These are phyloP conservation scores for Conringia planisiliqua DNA, from an alignment of 345 rosid species.

Conservation along the genomic window DNA sequence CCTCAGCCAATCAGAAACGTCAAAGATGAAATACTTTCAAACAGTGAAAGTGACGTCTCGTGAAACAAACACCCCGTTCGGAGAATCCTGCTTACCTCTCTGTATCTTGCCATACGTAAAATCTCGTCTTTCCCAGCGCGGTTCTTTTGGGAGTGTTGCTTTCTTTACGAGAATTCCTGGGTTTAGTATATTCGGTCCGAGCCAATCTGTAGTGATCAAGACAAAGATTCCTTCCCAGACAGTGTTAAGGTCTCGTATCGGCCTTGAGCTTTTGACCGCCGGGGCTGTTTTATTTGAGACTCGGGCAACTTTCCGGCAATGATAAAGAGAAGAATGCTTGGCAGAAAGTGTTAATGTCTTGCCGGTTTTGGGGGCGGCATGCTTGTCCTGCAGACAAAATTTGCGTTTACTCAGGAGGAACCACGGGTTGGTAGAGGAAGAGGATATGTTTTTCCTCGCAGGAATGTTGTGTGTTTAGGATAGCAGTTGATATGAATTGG, in stretches of 20 bases:
- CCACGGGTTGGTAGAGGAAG: neutral
- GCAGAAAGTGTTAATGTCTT: neutral
- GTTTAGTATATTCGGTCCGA: neutral
- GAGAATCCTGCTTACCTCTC: neutral
- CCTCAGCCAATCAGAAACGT: constrained; percentile 1
- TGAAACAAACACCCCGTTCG: neutral
- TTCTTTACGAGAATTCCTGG: neutral
- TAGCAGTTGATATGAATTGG: neutral
- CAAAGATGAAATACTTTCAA: neutral
- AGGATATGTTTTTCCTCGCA: neutral
- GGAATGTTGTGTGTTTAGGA: constrained; percentile 8
- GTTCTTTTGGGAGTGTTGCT: neutral
- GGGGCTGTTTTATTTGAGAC: neutral
- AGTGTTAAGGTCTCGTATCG: neutral
- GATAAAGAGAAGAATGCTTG: neutral
- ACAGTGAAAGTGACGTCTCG: neutral
- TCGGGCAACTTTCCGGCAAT: neutral
- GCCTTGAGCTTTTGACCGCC: neutral
- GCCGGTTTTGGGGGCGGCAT: neutral
- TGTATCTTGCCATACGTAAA: neutral
- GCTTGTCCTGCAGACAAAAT: neutral
- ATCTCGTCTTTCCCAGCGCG: neutral
- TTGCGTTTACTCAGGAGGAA: neutral
- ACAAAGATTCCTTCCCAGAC: neutral
- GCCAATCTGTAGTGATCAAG: constrained; percentile 2